Evolutionary conservation across 768 basidiomycete species (phyloP), one percentile per base, ranked within the genome.

Genomic region (Boletus reticulatus): DNA sequence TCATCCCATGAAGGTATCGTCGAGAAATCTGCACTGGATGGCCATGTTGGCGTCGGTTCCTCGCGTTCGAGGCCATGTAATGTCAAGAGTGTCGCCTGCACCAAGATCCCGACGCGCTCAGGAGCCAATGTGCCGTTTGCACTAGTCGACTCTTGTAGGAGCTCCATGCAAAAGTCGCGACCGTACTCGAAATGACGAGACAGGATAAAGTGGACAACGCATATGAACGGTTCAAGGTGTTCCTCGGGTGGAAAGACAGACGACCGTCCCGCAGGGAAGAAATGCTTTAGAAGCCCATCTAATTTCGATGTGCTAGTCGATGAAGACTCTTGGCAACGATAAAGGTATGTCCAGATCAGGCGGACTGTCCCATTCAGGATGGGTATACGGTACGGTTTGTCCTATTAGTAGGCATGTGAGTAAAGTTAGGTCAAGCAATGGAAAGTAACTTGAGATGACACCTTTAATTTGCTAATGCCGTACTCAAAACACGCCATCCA

Each of bases 271-370:
- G 83, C 66, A 6, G 94, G 92, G 67, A 94, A 92, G 70, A 95
- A 87, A 49, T 85, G 77, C 62, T 85, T 91, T 48, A 91, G 66
- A 38, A 95, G 64, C 1, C 72, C 73, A 58, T 97, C 94, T 39
- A 98, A 72, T 65, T 88, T 92, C 29, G 84, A 74, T n/a, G 85
- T 83, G n/a, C 84, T 85, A 4, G 89, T 87, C 0, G 94, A 89
- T 2, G 83, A 75, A 6, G 89, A 80, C 70, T 98, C 95, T 59
- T 88, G 85, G 66, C 93, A 95, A 16, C 95, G 87, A 67, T 92
- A 95, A n/a, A 97, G 77, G 70, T 97, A 98, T 3, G 94, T 92
- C 95, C 94, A 98, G 34, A 94, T 73, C 41, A 97, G 72, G 10
- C 95, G 85, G 58, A 93, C 68, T 53, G 90, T 82, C 13, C 91